phyloP scores from a whole-genome alignment of 2,329 filamentous ascomycete genomes.

The Trichoderma asperellum region DNA sequence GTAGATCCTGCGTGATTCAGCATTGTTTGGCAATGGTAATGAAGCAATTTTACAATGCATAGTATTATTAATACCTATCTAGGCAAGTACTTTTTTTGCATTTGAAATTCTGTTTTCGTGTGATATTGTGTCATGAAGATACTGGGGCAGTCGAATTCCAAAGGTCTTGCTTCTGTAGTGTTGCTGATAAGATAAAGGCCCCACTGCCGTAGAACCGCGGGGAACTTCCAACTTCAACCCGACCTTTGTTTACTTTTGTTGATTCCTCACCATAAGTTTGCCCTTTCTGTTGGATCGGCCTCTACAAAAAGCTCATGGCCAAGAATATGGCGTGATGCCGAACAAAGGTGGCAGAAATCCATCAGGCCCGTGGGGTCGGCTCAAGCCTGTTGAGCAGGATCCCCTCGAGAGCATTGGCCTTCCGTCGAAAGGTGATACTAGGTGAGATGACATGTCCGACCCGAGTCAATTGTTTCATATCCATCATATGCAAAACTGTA shows the following conservation, averaged over 20 bases:
- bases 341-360: conserved; percentile 40
- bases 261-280: background rate
- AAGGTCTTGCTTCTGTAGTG: background rate
- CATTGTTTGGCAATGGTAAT: no score
- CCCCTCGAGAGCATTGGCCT: conserved; percentile 80
- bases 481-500: background rate
- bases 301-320: background rate
- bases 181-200: conserved; percentile 18
- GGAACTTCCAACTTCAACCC: conserved; percentile 5
- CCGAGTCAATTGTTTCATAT: background rate
- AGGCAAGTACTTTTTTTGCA: no score
- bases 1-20: background rate
- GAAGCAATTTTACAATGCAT: no score
- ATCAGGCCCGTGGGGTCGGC: conserved; percentile 67
- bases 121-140: background rate
- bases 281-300: no score
- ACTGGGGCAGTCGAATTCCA: background rate
- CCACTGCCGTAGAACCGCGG: background rate
- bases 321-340: conserved; percentile 33
- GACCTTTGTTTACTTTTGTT: conserved; percentile 3
- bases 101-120: no score
- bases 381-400: conserved; percentile 76
- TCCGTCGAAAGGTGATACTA: conserved; percentile 87
- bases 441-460: conserved; percentile 54
- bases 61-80: no score